phyloP scores from a whole-genome alignment of 2,329 filamentous ascomycete species.

The Neospermospora avenae region DNA sequence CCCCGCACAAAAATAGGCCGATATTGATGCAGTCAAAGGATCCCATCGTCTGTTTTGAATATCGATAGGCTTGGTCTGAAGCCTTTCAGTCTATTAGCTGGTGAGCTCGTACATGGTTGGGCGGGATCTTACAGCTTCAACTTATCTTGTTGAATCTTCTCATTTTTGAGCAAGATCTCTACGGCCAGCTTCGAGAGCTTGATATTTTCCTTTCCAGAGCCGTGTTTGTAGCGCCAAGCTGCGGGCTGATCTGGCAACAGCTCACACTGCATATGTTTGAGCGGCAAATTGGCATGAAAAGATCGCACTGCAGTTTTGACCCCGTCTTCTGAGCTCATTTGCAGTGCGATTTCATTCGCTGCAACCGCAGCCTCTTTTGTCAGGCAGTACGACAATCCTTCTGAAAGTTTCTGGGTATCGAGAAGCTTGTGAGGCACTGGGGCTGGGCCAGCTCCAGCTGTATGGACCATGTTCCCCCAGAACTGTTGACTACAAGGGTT shows the following conservation, averaged over 20 bases:
- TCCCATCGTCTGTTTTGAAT: slow-evolving; percentile 39
- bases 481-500: slow-evolving; percentile 39
- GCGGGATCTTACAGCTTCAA: slow-evolving; percentile 39
- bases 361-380: slow-evolving; percentile 32
- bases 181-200: slow-evolving; percentile 51
- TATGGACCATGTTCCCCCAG: slow-evolving; percentile 42
- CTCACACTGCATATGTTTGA: slow-evolving; percentile 37
- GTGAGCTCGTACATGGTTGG: too few relatives aligned
- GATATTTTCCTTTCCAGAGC: slow-evolving; percentile 28
- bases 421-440: slow-evolving; percentile 39
- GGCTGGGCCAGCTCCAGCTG: slow-evolving; percentile 41
- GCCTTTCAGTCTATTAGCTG: too few relatives aligned
- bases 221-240: slow-evolving; percentile 45
- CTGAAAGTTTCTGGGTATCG: slow-evolving; percentile 36
- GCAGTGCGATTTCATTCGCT: slow-evolving; percentile 36
- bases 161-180: slow-evolving; percentile 48
- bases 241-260: slow-evolving; percentile 44
- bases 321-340: slow-evolving; percentile 38
- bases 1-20: slow-evolving; percentile 6
- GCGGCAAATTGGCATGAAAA: slow-evolving; percentile 39
- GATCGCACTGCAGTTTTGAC: slow-evolving; percentile 39
- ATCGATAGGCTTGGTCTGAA: too few relatives aligned
- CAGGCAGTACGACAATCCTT: slow-evolving; percentile 38
- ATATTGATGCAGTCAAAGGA: slow-evolving; percentile 30
- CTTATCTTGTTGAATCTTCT: slow-evolving; percentile 48